Evolutionary conservation across 2,329 filamentous ascomycete genomes (phyloP).

Genomic region (Nothophaeocryptopus gaeumannii): DNA sequence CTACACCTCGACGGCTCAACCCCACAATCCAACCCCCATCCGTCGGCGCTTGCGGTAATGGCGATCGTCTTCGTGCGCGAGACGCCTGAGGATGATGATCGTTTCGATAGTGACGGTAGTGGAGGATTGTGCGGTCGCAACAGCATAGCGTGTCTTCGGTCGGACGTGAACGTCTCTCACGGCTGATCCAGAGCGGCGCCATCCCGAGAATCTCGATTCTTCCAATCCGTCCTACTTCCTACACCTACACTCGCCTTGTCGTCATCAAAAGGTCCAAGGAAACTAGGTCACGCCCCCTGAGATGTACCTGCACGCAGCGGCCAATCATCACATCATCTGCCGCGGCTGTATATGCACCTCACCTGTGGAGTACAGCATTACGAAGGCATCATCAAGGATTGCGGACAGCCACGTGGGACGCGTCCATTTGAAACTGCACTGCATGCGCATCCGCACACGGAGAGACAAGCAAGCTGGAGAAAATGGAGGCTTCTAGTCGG

Average conservation of each 20-base stretch:
- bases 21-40: constrained; percentile 4
- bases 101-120: no score
- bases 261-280: constrained; percentile 1
- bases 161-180: constrained; percentile 1
- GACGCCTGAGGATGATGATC: no score
- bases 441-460: no score
- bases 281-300: constrained; percentile 5
- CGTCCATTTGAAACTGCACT: no score
- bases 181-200: background rate
- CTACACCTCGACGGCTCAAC: constrained; percentile 11
- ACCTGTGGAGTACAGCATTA: constrained; percentile 5
- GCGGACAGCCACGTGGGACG: constrained; percentile 4
- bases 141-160: background rate
- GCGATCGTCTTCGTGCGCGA: constrained; percentile 5
- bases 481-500: no score
- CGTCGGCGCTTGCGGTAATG: constrained; percentile 12
- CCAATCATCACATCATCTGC: constrained; percentile 1
- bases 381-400: background rate
- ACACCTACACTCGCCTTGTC: background rate
- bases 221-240: constrained; percentile 1
- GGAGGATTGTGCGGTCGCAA: no score
- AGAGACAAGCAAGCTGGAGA: no score
- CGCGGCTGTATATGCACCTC: constrained; percentile 7
- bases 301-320: constrained; percentile 7
- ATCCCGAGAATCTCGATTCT: constrained; percentile 7